Conservation (phyloP, 495 filamentous ascomycete species). For the Hypoxylon trugodes region DNA sequence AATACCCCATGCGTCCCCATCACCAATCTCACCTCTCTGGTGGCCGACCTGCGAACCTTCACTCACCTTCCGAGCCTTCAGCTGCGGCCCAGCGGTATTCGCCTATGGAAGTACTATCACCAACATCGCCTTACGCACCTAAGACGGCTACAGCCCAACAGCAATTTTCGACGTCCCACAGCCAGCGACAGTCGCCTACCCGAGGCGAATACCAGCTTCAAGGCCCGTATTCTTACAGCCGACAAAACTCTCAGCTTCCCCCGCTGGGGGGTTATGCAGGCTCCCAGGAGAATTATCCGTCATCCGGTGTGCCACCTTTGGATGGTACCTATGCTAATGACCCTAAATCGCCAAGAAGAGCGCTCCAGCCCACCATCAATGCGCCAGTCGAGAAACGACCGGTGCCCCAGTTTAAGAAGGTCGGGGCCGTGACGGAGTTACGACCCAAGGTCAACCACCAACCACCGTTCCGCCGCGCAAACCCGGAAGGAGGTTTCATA, state of each 20-base stretch:
- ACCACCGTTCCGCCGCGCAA: slow-evolving; percentile 89
- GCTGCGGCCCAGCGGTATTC: slow-evolving; percentile 91
- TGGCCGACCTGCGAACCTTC: slow-evolving; percentile 57
- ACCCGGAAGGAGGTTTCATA: slow-evolving; percentile 98
- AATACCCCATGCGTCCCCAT: slow-evolving; percentile 79
- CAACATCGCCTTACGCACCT: slow-evolving; percentile 59
- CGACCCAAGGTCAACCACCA: slow-evolving; percentile 85
- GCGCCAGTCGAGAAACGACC: slow-evolving; percentile 67
- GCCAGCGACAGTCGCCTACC: slow-evolving; percentile 61
- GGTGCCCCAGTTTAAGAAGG: slow-evolving; percentile 86
- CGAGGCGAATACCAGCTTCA: slow-evolving; percentile 57
- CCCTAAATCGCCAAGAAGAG: slow-evolving; percentile 72
- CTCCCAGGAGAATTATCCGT: slow-evolving; percentile 69
- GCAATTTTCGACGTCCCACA: slow-evolving; percentile 53
- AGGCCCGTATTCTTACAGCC: slow-evolving; percentile 59
- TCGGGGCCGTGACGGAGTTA: slow-evolving; percentile 75
- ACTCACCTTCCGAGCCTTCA: slow-evolving; percentile 76
- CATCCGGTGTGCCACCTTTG: slow-evolving; percentile 71
- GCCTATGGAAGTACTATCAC: slow-evolving; percentile 83
- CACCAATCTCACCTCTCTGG: slow-evolving; percentile 65
- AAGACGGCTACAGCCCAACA: slow-evolving; percentile 48
- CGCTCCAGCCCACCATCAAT: slow-evolving; percentile 57
- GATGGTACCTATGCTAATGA: slow-evolving; percentile 77
- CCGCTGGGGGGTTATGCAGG: slow-evolving; percentile 73
- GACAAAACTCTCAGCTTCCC: slow-evolving; percentile 68